Base-by-base conservation (phyloP, 345 rosid species). In the Brassica juncea region DNA sequence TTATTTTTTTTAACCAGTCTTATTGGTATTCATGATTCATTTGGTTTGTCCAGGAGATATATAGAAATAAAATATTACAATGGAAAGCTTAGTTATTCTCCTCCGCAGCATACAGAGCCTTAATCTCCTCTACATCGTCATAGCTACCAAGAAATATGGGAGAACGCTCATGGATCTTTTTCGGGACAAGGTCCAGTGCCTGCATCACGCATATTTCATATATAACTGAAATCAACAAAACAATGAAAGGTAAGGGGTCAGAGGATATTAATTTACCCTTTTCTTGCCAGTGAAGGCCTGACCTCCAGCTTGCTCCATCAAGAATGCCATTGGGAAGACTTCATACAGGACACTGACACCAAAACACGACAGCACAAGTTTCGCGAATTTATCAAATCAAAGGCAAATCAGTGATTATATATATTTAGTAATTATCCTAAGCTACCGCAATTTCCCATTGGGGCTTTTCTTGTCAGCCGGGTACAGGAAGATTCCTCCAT, bases 221-320 rank as follows among this genome's bases (percentile, higher is more conserved):
- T 73, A 19, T 12, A 59, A 44, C 63, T 28, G 31, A 21, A 66
- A 60, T 59, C 73, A 59, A 64, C 59, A 14, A 69, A 32, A 39
- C 39, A 54, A 52, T 16, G 15, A 35, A 52, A 6, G 27, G 59
- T 35, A 66, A n/a, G 52, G 49, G 52, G 30, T 59, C 34, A 42
- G 57, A 52, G 57, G 57, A 52, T 2, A 28, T 28, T 28, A 12
- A 54, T 7, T 12, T 89, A 93, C 99, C 97, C 91, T 87, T 82
- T 85, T 80, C 90, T 86, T 85, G 74, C 99, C 99, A 0, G 94
- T 91, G 73, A 95, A 89, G 54, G 97, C 89, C 82, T 91, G 98
- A 67, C 99, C 99, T 70, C 98, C 98, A 0, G 98, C 98, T 91
- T 91, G 89, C 85, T 95, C 99, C 94, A 93, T 87, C 88, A 93